Evolutionary conservation across 2,329 filamentous ascomycete species (phyloP), one percentile per base, ranked within the genome.

Genomic region (Colletotrichum cuscutae): DNA sequence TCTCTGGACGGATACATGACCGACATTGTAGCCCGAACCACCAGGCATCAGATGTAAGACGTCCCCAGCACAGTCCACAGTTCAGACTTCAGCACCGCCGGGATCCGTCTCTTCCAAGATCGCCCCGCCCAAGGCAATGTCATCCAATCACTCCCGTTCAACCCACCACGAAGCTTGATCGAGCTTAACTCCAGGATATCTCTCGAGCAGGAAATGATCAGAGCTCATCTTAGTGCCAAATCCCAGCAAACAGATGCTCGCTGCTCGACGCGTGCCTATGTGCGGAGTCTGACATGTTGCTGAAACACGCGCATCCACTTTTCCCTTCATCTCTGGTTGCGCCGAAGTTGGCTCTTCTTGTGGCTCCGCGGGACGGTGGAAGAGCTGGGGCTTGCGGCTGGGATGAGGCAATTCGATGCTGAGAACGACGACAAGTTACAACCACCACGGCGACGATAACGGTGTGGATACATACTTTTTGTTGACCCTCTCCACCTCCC

Each of bases 161-260:
- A 42, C 22, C 60, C 46, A 42, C 67, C 56, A 61, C 56, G 70
- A 73, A 73, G 71, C 71, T 73, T 70, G 71, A 73, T 70, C 60
- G 71, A 73, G 60, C 71, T 73, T 73, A 66, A 71, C 71, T 65
- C 57, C 56, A 60, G 28, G 49, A 15, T 72, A 54, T 56, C 32
- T 52, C 66, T 53, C 60, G 35, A 71, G 71, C 60, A 65, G 66
- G 71, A 60, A 73, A 70, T 70, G 66, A 71, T 73, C 71, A 70
- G 71, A 73, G 71, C 28, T 22, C 24, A 32, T 19, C 42, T 52
- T 35, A 19, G 24, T 30, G n/a, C 61, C 32, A n/a, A 37, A 37
- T 59, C 32, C 59, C 58, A 57, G 26, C 60, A 54, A 22, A 57
- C 49, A 64, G 26, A 32, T 58, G 59, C 53, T 58, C 71, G 54